Base-by-base conservation (phyloP, 2,329 filamentous ascomycete genomes). In the Trichophyton benhamiae region DNA sequence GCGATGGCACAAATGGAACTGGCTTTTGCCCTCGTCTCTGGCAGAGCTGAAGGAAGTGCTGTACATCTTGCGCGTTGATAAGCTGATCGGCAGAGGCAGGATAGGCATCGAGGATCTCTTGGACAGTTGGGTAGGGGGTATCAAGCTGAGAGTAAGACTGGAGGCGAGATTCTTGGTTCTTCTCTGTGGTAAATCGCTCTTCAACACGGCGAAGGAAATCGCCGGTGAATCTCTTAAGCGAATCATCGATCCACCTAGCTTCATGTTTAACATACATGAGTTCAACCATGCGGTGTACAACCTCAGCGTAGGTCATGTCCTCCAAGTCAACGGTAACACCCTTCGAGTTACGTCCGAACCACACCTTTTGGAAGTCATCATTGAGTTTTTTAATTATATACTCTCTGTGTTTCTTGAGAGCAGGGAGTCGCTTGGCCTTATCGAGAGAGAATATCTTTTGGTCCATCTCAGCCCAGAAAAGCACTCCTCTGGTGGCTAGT, bases 401-500 rank as follows among this genome's bases (percentile, higher is more conserved):
- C 57, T 89, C 86, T 59, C 89, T 87, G 72, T 88, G 87, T 78
- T 94, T 95, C 79, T 90, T 89, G 48, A 96, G 81, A 76, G 94
- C 91, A 1, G 87, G 82, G 22, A 96, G 80, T 48, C 91, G 87
- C 81, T 96, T 96, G 71, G 92, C 90, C 79, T 95, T 96, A 76
- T 96, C 91, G 57, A 99, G 79, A 71, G 85, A 88, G 80, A 99
- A 99, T 70, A 99, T 97, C 78, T 95, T 96, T 75, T 95, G 84
- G 71, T 99, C 94, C 91, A 99, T 96, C 78, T 99, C 95, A 58
- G 91, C 87, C 94, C 94, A 99, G 80, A 99, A 96, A 60, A 84
- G 80, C 57, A 99, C 91, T 82, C 94, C 94, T 63, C 95, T 88
- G 57, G 94, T 99, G 15, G 94, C 95, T 63, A 99, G 84, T 80